These are phyloP conservation scores for Oemleria cerasiformis DNA, from an alignment of 306 rosid species.

Conservation along the genomic window DNA sequence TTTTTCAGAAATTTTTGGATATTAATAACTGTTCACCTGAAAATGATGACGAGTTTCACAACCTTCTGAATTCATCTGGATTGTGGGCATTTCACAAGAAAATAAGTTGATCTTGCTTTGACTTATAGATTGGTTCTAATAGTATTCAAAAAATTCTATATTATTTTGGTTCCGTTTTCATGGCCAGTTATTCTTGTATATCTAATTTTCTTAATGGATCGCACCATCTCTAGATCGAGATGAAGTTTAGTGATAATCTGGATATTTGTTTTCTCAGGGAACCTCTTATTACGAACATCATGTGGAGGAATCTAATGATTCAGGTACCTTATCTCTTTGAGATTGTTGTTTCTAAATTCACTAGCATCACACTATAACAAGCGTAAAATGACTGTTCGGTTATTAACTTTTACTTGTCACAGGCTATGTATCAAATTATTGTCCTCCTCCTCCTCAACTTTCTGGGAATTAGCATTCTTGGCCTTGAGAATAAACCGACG, in stretches of 20 bases:
- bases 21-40: neutral
- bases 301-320: constrained; percentile 91
- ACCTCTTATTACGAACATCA: constrained; percentile 91
- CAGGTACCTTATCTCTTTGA: constrained; percentile 50
- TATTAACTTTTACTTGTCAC: constrained; percentile 22
- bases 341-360: neutral
- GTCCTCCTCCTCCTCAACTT: constrained; percentile 84
- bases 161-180: neutral
- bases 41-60: neutral
- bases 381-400: constrained; percentile 7
- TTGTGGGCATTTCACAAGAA: neutral
- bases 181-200: neutral
- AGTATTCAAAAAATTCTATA: neutral
- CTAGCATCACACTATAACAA: constrained; percentile 3
- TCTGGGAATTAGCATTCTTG: constrained; percentile 51
- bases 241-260: constrained; percentile 20
- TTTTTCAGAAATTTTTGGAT: neutral
- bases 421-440: constrained; percentile 81
- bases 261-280: constrained; percentile 57
- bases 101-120: neutral
- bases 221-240: neutral
- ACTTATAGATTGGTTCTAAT: neutral
- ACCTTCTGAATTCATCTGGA: neutral
- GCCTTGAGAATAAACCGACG: constrained; percentile 26
- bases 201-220: neutral